Evolutionary conservation across 768 basidiomycete species (phyloP).

Genomic region (Serendipita vermifera): DNA sequence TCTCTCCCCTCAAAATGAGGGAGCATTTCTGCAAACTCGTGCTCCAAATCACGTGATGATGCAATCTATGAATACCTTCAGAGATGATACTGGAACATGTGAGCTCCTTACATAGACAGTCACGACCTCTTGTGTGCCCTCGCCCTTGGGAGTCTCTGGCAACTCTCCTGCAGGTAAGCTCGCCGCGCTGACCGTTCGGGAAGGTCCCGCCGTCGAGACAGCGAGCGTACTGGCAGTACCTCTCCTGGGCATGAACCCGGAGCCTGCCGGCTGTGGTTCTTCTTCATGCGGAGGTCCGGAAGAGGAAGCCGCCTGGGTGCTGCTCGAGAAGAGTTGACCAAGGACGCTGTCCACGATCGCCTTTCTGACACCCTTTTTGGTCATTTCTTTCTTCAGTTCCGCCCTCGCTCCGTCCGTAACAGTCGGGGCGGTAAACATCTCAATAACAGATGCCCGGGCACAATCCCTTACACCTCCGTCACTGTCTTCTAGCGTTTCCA

Average conservation of each 20-base stretch:
- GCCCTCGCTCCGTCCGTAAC: slow-evolving; percentile 79
- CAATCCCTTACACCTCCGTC: slow-evolving; percentile 83
- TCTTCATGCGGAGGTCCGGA: slow-evolving; percentile 19
- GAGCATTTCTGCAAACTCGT: slow-evolving; percentile 67
- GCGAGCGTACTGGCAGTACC: too few relatives aligned
- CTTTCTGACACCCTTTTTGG: slow-evolving; percentile 75
- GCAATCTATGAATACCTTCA: slow-evolving; percentile 40
- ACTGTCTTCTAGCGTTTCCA: slow-evolving; percentile 78
- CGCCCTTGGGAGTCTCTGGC: not conserved
- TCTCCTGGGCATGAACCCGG: slow-evolving; percentile 34
- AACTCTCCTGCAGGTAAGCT: not conserved
- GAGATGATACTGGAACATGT: not conserved
- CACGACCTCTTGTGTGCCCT: slow-evolving; percentile 32
- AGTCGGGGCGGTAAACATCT: slow-evolving; percentile 71
- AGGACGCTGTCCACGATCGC: slow-evolving; percentile 74
- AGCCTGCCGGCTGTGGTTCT: slow-evolving; percentile 67
- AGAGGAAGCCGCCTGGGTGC: not conserved
- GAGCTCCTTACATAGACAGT: slow-evolving; percentile 51
- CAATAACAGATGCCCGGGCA: slow-evolving; percentile 65
- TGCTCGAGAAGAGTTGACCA: slow-evolving; percentile 38
- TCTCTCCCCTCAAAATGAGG: slow-evolving; percentile 90
- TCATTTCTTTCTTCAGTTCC: slow-evolving; percentile 86
- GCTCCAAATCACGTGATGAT: slow-evolving; percentile 70
- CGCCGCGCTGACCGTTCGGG: not conserved
- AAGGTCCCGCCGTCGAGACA: not conserved